Evolutionary conservation across 1,139 yeast genomes (phyloP).

Genomic region (Zygoascus meyerae): DNA sequence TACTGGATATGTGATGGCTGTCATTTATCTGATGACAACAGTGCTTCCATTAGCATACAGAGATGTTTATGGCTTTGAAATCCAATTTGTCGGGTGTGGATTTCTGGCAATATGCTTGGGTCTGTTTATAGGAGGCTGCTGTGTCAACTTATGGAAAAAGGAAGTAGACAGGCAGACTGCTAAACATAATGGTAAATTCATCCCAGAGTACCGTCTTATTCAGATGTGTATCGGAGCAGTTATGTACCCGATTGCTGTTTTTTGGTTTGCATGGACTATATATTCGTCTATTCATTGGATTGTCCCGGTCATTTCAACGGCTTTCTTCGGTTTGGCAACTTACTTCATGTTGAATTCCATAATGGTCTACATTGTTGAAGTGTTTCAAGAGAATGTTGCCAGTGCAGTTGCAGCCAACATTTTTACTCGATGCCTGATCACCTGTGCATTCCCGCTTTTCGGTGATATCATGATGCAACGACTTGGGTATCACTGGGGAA

Average conservation of each 20-base stretch:
- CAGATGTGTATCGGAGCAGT: slow-evolving; percentile 40
- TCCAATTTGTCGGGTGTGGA: slow-evolving; percentile 13
- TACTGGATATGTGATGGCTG: slow-evolving; percentile 48
- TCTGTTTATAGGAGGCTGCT: slow-evolving; percentile 10
- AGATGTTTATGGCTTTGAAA: slow-evolving; percentile 13
- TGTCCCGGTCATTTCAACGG: slow-evolving; percentile 63
- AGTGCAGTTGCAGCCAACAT: slow-evolving; percentile 70
- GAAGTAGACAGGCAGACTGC: background rate
- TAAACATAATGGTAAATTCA: slow-evolving; percentile 4
- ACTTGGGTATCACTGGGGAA: slow-evolving; percentile 56
- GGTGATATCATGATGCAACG: slow-evolving; percentile 49
- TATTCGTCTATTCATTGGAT: slow-evolving; percentile 76
- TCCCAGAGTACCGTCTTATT: slow-evolving; percentile 11
- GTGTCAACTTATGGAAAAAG: background rate
- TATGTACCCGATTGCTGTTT: slow-evolving; percentile 53
- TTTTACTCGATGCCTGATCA: slow-evolving; percentile 53
- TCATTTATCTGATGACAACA: slow-evolving; percentile 16
- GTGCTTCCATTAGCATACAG: slow-evolving; percentile 17
- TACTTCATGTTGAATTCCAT: slow-evolving; percentile 46
- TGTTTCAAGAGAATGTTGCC: slow-evolving; percentile 53
- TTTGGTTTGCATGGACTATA: slow-evolving; percentile 16
- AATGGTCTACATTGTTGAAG: slow-evolving; percentile 50
- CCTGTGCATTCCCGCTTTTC: slow-evolving; percentile 66
- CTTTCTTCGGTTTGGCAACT: slow-evolving; percentile 53
- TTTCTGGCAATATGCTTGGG: slow-evolving; percentile 15